A percentile compares a stretch with the other conserved stretches of the same genome.
phyloP scores from a whole-genome alignment of 805 yeast species.

The Saccharomycopsis sp. region DNA sequence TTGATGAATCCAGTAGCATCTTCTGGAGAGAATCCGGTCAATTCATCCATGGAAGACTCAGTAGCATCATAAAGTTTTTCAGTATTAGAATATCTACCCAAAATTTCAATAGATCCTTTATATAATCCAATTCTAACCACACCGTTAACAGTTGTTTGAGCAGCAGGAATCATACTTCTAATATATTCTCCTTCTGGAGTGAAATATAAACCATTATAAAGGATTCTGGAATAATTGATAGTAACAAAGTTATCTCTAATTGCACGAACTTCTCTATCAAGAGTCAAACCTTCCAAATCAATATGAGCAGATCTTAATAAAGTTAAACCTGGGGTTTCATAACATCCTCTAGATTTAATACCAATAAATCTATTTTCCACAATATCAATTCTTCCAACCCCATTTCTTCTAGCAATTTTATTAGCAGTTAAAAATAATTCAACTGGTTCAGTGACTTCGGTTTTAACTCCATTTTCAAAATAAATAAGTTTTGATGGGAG shows the following conservation, averaged over 20 bases:
- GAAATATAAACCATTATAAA: conserved; percentile 97
- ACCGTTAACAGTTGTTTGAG: conserved; percentile 94
- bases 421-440: conserved; percentile 90
- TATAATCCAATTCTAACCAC: conserved; percentile 87
- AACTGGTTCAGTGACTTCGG: conserved; percentile 68
- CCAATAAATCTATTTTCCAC: conserved; percentile 99
- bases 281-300: conserved; percentile 92
- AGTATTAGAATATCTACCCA: conserved; percentile 92
- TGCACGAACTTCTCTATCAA: conserved; percentile 96
- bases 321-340: conserved; percentile 98
- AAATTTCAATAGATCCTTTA: conserved; percentile 76
- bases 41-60: conserved; percentile 98
- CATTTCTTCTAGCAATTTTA: conserved; percentile 95
- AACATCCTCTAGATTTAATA: conserved; percentile 98
- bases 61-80: conserved; percentile 97
- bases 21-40: conserved; percentile 94
- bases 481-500: conserved; percentile 73
- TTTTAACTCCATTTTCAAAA: conserved; percentile 40
- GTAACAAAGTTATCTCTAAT: conserved; percentile 95
- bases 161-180: conserved; percentile 87
- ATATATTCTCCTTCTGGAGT: conserved; percentile 97
- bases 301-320: conserved; percentile 88
- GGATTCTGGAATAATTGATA: conserved; percentile 75
- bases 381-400: conserved; percentile 98
- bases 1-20: conserved; percentile 97